Evolutionary conservation across 345 rosid genomes (phyloP), one percentile per base, ranked within the genome.

Genomic region (Anacardium occidentale): DNA sequence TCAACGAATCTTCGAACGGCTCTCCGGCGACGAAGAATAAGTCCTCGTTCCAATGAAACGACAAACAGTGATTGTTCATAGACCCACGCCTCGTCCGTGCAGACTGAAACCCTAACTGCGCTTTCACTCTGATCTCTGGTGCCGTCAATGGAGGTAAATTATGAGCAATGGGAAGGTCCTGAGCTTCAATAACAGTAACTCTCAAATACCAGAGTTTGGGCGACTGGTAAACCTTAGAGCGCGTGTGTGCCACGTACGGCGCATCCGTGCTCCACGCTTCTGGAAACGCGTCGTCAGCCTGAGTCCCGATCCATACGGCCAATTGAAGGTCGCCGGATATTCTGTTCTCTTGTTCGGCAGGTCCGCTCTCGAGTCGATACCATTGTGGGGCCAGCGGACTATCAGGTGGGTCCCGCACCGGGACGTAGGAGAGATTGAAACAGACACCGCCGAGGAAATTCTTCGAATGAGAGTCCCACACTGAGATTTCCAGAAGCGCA

Each of bases 121-220:
- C 98, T 75, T 89, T 88, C 14, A 92, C 88, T 69, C 99, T 85
- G 66, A 95, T 69, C 77, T 92, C 96, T 15, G 96, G 99, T 9
- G 90, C 88, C 8, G 97, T 89, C 74, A 92, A 68, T 21, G 98
- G 98, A 44, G 98, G 97, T 20, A 92, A 86, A 51, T 88, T 92
- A 7, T 94, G 82, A 25, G 89, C 82, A 55, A 95, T 85, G 69
- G 78, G 86, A 40, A 95, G 90, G 78, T 91, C 98, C 69, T 95
- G 99, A 54, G 96, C 99, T 75, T 92, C 98, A 5, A 95, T 80
- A 44, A 95, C 88, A 13, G 94, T 88, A 48, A 87, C 87, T 60
- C 99, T 84, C 79, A 95, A 74, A 62, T 95, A 95, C 99, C 99
- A 95, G 3, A 95, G 85, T 83, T 89, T 95, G 0, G 98, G 99